These are phyloP conservation scores for Vigna radiata DNA, from an alignment of 306 rosid genomes.

Conservation along the genomic window DNA sequence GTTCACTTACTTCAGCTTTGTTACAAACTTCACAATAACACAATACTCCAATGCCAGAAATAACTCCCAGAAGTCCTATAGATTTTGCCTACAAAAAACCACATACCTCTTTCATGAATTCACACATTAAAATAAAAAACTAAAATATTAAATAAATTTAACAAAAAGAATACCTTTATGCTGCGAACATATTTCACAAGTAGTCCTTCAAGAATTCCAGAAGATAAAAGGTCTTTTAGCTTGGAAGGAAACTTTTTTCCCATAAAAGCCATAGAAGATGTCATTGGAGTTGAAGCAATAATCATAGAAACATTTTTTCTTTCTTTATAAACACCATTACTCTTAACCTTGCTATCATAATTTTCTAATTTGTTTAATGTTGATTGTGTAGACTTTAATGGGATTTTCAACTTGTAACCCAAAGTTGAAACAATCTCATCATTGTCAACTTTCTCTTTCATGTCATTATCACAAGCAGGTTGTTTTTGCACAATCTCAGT, in stretches of 20 bases:
- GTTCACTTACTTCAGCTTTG: slow-evolving; percentile 62
- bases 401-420: slow-evolving; percentile 30
- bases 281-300: slow-evolving; percentile 30
- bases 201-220: slow-evolving; percentile 78
- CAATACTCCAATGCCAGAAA: slow-evolving; percentile 57
- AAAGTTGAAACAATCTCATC: background rate
- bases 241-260: slow-evolving; percentile 61
- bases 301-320: background rate
- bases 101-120: background rate
- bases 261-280: background rate
- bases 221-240: slow-evolving; percentile 69
- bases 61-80: slow-evolving; percentile 59
- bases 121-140: background rate
- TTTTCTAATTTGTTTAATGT: slow-evolving; percentile 45
- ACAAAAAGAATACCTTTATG: slow-evolving; percentile 56
- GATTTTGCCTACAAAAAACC: slow-evolving; percentile 58
- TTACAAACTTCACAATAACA: slow-evolving; percentile 66
- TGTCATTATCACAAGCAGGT: background rate
- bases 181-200: slow-evolving; percentile 62
- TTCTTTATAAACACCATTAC: background rate
- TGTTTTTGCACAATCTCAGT: background rate
- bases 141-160: background rate
- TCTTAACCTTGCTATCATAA: background rate
- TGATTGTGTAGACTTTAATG: slow-evolving; percentile 56
- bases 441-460: background rate